Percentiles rank a stretch among this genome's conserved stretches.
phyloP scores from a whole-genome alignment of 768 basidiomycete genomes.

The Hygrocybe punicea region DNA sequence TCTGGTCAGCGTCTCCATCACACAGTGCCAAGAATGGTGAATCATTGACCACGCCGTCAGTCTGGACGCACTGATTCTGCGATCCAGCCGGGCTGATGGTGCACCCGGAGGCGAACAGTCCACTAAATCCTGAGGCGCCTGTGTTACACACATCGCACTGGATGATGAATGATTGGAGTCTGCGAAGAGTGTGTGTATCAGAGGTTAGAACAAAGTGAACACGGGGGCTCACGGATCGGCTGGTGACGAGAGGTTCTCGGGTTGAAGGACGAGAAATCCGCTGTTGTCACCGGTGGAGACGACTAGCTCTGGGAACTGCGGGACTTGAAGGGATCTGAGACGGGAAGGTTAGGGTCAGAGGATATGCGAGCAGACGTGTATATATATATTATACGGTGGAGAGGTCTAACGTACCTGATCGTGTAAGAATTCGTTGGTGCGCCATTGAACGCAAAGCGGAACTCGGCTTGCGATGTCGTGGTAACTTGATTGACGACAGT shows the following conservation, averaged over 20 bases:
- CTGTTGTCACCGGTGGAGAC: neutral
- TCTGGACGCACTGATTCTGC: neutral
- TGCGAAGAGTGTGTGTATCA: neutral
- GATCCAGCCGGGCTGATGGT: neutral
- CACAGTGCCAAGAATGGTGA: neutral
- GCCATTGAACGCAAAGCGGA: slow-evolving; percentile 1
- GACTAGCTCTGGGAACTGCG: neutral
- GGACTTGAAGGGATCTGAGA: neutral
- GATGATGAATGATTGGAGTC: neutral
- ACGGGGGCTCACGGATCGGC: neutral
- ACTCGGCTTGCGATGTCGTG: neutral
- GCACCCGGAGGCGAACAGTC: neutral
- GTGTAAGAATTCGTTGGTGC: neutral
- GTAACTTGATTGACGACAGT: neutral
- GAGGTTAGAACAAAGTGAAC: neutral
- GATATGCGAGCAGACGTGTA: neutral
- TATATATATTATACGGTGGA: neutral
- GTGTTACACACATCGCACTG: neutral
- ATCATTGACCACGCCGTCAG: neutral
- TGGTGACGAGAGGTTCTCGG: neutral
- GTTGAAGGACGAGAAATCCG: neutral
- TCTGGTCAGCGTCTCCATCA: neutral
- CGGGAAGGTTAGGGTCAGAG: neutral
- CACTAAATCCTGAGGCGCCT: neutral
- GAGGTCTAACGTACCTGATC: neutral